Conservation (phyloP, 768 basidiomycete species). For the Collybia mongolica region DNA sequence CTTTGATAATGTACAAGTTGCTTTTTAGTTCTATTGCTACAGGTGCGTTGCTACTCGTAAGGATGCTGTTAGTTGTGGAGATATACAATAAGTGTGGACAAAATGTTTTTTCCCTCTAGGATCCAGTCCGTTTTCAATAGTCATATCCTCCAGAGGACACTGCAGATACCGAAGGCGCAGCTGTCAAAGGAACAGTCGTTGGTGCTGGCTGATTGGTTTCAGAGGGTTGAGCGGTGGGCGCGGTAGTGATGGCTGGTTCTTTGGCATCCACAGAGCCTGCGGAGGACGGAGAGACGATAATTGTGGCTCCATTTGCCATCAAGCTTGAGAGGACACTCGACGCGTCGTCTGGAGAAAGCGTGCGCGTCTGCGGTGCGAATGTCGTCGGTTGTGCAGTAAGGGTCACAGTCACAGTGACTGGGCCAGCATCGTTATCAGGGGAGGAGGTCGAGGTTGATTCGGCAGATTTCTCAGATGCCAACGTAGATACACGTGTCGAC, state of each 20-base stretch:
- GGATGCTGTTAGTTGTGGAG: not conserved
- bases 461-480: not conserved
- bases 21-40: too few species aligned
- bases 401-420: constrained; percentile 33
- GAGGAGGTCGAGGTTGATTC: constrained; percentile 3
- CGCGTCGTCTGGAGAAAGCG: constrained; percentile 42
- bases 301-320: constrained; percentile 21
- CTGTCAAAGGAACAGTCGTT: not conserved
- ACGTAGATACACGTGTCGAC: not conserved
- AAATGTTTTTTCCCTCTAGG: too few species aligned
- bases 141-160: not conserved
- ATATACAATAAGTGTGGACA: too few species aligned
- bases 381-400: constrained; percentile 21
- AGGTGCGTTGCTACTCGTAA: not conserved
- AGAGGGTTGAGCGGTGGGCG: not conserved
- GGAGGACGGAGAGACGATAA: constrained; percentile 7
- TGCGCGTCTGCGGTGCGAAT: constrained; percentile 36
- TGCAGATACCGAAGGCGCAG: not conserved
- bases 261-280: not conserved
- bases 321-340: constrained; percentile 38
- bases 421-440: not conserved
- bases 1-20: too few species aligned
- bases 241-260: not conserved
- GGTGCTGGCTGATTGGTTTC: not conserved
- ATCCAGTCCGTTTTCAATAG: not conserved